phyloP scores from a whole-genome alignment of 2,329 filamentous ascomycete species.

The Colletotrichum theobromicola region DNA sequence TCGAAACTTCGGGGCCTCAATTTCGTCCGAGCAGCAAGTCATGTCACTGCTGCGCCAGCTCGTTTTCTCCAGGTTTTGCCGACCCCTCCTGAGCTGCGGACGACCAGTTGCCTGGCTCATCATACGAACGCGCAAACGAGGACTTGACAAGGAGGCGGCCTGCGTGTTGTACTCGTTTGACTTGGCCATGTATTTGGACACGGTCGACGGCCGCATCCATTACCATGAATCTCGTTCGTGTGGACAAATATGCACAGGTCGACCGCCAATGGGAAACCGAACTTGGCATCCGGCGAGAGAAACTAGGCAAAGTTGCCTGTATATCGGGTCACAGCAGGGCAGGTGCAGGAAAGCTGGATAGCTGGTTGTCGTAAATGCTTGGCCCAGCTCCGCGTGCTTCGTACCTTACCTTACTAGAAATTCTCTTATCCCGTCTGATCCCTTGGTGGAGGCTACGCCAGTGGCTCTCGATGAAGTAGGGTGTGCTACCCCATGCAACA shows the following conservation, averaged over 20 bases:
- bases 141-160: not conserved
- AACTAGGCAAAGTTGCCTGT: not conserved
- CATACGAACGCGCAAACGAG: not conserved
- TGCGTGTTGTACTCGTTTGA: not conserved
- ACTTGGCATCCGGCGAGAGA: not conserved
- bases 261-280: not conserved
- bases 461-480: not conserved
- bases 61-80: not conserved
- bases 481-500: not conserved
- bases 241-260: not conserved
- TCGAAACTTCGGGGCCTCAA: not conserved
- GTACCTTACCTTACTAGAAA: not conserved
- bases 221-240: not conserved
- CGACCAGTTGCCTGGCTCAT: not conserved
- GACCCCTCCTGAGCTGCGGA: not conserved
- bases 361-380: not conserved
- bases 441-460: not conserved
- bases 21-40: slow-evolving; percentile 11
- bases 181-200: not conserved
- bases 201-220: not conserved
- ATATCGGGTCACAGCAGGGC: not conserved
- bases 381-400: not conserved
- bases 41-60: not conserved
- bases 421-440: not conserved
- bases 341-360: not conserved